A percentile compares a stretch with the other conserved stretches of the same genome.
These are phyloP conservation scores for Nepenthes gracilis DNA, from an alignment of 148 eudicot species.

Conservation along the genomic window DNA sequence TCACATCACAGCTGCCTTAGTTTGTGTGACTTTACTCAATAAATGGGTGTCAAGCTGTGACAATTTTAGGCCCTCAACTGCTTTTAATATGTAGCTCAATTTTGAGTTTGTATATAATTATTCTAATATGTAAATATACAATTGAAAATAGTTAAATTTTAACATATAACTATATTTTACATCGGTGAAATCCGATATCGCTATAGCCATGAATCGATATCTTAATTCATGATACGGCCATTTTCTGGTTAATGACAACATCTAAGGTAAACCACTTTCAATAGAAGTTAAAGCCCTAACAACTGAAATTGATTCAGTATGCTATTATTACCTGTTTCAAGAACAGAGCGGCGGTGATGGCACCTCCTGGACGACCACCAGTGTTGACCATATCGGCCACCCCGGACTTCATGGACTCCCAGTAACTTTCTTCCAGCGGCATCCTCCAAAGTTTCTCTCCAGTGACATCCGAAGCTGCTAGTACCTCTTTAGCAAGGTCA, in stretches of 20 bases:
- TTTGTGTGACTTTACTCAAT: too few species aligned
- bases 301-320: not conserved
- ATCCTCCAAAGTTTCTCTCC: conserved; percentile 96
- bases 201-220: too few species aligned
- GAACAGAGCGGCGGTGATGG: conserved; percentile 94
- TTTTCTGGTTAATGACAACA: not conserved
- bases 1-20: too few species aligned
- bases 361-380: conserved; percentile 92
- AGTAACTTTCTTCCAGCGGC: conserved; percentile 91
- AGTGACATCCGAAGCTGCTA: conserved; percentile 56
- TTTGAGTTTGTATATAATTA: too few species aligned
- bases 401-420: conserved; percentile 96
- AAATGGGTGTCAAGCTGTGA: too few species aligned
- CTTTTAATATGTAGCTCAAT: too few species aligned
- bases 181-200: too few species aligned
- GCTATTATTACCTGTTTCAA: conserved; percentile 70
- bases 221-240: not conserved
- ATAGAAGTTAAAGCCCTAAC: not conserved
- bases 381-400: conserved; percentile 97
- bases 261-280: not conserved
- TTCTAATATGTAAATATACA: too few species aligned
- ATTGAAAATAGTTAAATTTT: too few species aligned
- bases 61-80: too few species aligned
- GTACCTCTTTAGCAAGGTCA: conserved; percentile 72
- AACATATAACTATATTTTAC: too few species aligned